Evolutionary conservation across 352 stramenopile genomes (phyloP).

Genomic region (Phytophthora boehmeriae): DNA sequence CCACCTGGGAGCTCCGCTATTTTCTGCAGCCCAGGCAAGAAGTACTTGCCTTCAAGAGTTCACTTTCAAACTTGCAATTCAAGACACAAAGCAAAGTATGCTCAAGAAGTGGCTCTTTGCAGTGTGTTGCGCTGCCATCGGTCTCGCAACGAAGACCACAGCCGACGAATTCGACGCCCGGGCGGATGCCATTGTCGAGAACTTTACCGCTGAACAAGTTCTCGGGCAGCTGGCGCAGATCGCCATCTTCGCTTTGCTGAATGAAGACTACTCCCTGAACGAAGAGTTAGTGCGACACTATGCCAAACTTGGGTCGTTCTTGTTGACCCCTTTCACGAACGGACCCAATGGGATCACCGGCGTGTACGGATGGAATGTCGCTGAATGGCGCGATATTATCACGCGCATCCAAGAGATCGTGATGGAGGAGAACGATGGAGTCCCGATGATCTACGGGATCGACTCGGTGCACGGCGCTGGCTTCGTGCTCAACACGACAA

Average conservation of each 20-base stretch:
- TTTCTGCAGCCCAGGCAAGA: no score
- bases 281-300: constrained; percentile 61
- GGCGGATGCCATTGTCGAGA: constrained; percentile 27
- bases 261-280: constrained; percentile 49
- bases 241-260: constrained; percentile 20
- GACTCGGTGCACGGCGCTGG: constrained; percentile 88
- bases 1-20: no score
- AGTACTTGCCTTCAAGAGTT: not conserved
- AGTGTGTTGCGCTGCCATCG: constrained; percentile 14
- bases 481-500: constrained; percentile 71
- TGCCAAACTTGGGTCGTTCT: constrained; percentile 79
- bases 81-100: constrained; percentile 19
- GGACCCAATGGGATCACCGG: constrained; percentile 27
- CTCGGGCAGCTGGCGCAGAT: constrained; percentile 24
- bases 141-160: constrained; percentile 2
- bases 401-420: constrained; percentile 76
- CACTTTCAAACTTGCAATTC: constrained; percentile 19
- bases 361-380: constrained; percentile 42
- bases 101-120: constrained; percentile 28
- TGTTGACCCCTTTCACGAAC: constrained; percentile 48
- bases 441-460: constrained; percentile 84
- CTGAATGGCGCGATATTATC: constrained; percentile 71
- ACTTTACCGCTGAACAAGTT: constrained; percentile 23
- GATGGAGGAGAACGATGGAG: constrained; percentile 49
- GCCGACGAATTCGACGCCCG: constrained; percentile 23